Evolutionary conservation across 805 yeast species (phyloP), one percentile per base, ranked within the genome.

Genomic region (Lipomyces chichibuensis): DNA sequence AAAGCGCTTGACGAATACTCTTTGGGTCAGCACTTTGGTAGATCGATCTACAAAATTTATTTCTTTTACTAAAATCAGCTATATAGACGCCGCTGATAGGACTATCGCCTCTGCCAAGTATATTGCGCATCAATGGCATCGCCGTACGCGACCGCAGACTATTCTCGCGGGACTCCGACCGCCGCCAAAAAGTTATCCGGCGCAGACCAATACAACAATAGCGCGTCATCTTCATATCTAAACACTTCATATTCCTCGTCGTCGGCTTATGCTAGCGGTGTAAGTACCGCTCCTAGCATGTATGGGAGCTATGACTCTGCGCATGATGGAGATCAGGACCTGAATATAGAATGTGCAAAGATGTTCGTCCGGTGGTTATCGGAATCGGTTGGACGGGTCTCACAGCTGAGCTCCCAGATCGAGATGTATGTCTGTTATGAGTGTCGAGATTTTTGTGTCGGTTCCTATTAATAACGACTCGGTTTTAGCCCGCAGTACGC

Each of bases 401-500:
- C 56, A 33, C 67, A 67, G 59, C 56, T 67, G 17, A 54, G 70
- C 23, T 61, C 70, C 13, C 61, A 65, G 59, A 65, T 62, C 49
- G 70, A 67, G 46, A 65, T 62, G 70, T 67, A 37, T 13, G 60
- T 39, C 27, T 37, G 13, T 33, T n/a, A 33, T 11, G 51, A 29
- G 35, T 23, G 14, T 13, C 2, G 14, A 6, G 14, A 33, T 43
- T 11, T 11, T 25, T 27, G n/a, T 54, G n/a, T n/a, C 13, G 23
- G 27, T 8, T 6, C 33, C 32, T 29, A 29, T 29, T 33, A 51
- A 39, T 33, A 51, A 39, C 51, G 6, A 11, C 25, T 53, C 5
- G 23, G 46, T 14, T 37, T 43, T 52, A 67, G 70, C 6, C 68
- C 70, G n/a, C 63, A 67, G 52, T 61, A 65, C 51, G 65, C 65